phyloP scores from a whole-genome alignment of 306 rosid species.

The Carpinus fangiana region DNA sequence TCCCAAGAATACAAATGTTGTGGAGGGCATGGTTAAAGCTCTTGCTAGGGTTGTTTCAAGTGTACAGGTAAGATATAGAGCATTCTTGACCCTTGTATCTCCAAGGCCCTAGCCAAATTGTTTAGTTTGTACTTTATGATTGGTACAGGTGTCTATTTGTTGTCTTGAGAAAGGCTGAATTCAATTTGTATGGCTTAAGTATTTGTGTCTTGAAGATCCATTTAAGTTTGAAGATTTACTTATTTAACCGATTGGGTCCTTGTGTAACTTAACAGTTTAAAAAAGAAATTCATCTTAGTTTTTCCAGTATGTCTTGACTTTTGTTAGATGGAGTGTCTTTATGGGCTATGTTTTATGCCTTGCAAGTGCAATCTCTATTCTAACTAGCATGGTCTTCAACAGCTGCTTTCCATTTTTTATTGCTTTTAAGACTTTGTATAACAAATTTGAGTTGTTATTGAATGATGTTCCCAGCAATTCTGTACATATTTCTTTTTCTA shows the following conservation, averaged over 20 bases:
- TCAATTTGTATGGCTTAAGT: not conserved
- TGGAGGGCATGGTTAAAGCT: conserved; percentile 95
- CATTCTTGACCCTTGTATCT: not conserved
- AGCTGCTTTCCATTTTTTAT: conserved; percentile 1
- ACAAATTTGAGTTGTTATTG: not conserved
- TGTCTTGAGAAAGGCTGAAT: not conserved
- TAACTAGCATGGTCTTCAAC: not conserved
- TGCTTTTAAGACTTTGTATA: not conserved
- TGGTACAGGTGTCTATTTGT: conserved; percentile 1
- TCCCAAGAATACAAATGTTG: conserved; percentile 93
- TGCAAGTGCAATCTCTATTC: conserved; percentile 1
- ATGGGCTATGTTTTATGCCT: not conserved
- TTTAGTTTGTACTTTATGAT: conserved; percentile 5
- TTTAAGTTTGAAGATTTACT: conserved; percentile 4
- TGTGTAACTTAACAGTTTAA: not conserved
- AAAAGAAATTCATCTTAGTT: not conserved
- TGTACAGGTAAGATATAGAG: conserved; percentile 63
- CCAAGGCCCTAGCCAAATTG: not conserved
- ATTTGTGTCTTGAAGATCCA: conserved; percentile 12
- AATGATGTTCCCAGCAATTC: not conserved
- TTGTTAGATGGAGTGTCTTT: not conserved
- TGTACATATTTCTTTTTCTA: not conserved
- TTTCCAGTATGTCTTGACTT: not conserved
- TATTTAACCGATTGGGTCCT: not conserved
- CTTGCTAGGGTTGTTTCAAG: conserved; percentile 91